Evolutionary conservation across 129 eudicot species (phyloP).

Genomic region (Chrysanthemum makinoi): DNA sequence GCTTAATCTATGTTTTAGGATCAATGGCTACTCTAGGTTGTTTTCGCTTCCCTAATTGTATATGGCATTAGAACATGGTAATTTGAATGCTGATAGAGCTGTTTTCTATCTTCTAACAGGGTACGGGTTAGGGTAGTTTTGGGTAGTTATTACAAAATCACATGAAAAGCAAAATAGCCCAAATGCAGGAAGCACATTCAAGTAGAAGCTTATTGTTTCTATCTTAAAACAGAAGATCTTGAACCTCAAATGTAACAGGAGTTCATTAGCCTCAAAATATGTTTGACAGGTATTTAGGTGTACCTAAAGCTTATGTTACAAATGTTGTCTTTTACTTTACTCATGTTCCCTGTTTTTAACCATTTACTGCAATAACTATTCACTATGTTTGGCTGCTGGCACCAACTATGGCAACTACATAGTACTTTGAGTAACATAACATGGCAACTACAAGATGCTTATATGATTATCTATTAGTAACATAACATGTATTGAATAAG

Average conservation of each 20-base stretch:
- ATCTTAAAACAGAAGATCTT: not conserved
- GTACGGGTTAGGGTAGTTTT: not conserved
- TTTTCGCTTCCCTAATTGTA: not conserved
- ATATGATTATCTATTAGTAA: no score
- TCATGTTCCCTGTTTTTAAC: not conserved
- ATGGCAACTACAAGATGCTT: no score
- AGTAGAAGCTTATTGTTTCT: not conserved
- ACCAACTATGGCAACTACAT: not conserved
- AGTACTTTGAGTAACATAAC: no score
- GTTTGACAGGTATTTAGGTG: slow-evolving; percentile 16
- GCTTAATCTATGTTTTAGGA: not conserved
- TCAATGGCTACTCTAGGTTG: not conserved
- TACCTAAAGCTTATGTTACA: slow-evolving; percentile 19
- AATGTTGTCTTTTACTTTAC: slow-evolving; percentile 14
- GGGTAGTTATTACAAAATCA: no score
- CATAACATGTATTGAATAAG: no score
- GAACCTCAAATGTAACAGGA: not conserved
- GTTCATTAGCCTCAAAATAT: slow-evolving; percentile 6
- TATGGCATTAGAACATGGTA: not conserved
- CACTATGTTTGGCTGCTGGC: slow-evolving; percentile 9
- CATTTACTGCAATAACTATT: not conserved
- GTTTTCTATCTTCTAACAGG: not conserved
- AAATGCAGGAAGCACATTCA: not conserved
- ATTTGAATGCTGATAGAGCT: not conserved
- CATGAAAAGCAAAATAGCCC: not conserved